Percentiles rank a stretch among this genome's conserved stretches.
phyloP scores from a whole-genome alignment of 805 yeast genomes.

The Isabelozyma rhagii region DNA sequence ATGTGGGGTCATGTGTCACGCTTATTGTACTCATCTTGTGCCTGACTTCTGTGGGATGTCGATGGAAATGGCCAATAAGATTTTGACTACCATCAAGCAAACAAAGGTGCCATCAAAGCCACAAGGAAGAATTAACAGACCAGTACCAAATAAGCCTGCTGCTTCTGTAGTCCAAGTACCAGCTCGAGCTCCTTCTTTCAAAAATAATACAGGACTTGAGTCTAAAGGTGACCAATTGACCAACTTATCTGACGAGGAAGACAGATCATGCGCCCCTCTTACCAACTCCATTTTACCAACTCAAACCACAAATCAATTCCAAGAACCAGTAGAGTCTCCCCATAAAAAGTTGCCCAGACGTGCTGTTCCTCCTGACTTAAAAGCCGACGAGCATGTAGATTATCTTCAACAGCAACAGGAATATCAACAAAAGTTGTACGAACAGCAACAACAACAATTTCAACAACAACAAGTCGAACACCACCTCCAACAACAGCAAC shows the following conservation, averaged over 20 bases:
- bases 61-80: slow-evolving; percentile 92
- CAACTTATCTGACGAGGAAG: slow-evolving; percentile 19
- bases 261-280: slow-evolving; percentile 8
- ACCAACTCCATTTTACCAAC: slow-evolving; percentile 21
- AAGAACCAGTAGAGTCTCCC: slow-evolving; percentile 19
- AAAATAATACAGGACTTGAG: slow-evolving; percentile 3
- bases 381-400: slow-evolving; percentile 5
- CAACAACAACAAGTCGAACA: slow-evolving; percentile 12
- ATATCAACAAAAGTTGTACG: slow-evolving; percentile 5
- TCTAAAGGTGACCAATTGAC: slow-evolving; percentile 5
- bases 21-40: slow-evolving; percentile 87
- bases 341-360: slow-evolving; percentile 14
- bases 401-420: slow-evolving; percentile 7
- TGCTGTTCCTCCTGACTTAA: slow-evolving; percentile 12
- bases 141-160: slow-evolving; percentile 1
- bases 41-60: slow-evolving; percentile 99
- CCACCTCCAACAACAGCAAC: slow-evolving; percentile 12
- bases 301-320: slow-evolving; percentile 20
- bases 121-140: neutral
- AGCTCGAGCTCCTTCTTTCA: neutral
- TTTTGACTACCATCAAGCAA: slow-evolving; percentile 76
- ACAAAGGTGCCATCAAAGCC: slow-evolving; percentile 39
- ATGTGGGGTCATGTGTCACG: slow-evolving; percentile 94
- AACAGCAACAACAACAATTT: slow-evolving; percentile 4
- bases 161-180: neutral